phyloP scores from a whole-genome alignment of 768 basidiomycete species.

The Psilocybe sp. region DNA sequence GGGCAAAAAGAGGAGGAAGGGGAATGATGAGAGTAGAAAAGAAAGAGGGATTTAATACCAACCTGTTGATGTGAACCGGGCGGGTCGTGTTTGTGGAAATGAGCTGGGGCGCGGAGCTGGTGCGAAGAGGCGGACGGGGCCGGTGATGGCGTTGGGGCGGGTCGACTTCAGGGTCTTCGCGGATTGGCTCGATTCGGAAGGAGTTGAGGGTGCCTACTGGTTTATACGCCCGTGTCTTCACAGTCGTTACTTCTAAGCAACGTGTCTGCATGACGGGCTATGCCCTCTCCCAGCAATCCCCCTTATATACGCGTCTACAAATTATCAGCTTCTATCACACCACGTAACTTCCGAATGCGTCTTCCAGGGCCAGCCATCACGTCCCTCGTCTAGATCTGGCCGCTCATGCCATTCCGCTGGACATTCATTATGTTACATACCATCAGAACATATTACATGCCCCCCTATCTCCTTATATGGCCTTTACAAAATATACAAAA shows the following conservation, averaged over 20 bases:
- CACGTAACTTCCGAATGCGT: constrained; percentile 12
- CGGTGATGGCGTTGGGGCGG: constrained; percentile 65
- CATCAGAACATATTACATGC: background rate
- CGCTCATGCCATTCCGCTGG: too few species aligned
- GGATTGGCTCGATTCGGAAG: constrained; percentile 33
- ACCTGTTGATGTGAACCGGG: constrained; percentile 55
- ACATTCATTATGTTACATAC: too few species aligned
- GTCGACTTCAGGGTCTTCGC: constrained; percentile 40
- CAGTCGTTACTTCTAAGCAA: constrained; percentile 26
- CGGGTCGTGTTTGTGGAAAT: constrained; percentile 65
- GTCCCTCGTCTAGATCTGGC: too few species aligned
- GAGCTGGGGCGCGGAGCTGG: constrained; percentile 53
- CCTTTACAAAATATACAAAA: background rate
- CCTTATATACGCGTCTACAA: constrained; percentile 10
- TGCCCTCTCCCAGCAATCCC: constrained; percentile 10
- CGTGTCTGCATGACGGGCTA: constrained; percentile 39
- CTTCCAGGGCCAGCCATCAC: too few species aligned
- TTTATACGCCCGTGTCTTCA: constrained; percentile 14
- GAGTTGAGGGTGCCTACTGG: constrained; percentile 4
- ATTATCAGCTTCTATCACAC: constrained; percentile 18
- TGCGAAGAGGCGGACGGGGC: constrained; percentile 43
- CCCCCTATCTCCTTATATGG: background rate
- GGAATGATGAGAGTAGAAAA: constrained; percentile 14
- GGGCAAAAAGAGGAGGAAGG: constrained; percentile 15
- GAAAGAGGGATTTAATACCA: constrained; percentile 27